A percentile compares a stretch with the other conserved stretches of the same genome.
Evolutionary conservation across 1,284 basidiomycete species (phyloP).

Genomic region (Baeospora myosura): DNA sequence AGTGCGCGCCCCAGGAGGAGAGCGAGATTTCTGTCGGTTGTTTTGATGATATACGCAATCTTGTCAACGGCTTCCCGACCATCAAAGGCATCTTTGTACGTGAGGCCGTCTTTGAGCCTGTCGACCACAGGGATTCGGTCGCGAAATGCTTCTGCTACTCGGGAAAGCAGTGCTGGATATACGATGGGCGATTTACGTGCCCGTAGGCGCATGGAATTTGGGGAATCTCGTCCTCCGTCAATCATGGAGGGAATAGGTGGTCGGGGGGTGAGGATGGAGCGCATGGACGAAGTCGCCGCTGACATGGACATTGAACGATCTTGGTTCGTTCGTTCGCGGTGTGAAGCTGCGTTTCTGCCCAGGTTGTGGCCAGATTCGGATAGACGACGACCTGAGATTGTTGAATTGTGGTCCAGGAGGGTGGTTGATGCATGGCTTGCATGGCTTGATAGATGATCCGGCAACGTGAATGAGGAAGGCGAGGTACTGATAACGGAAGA

Average conservation of each 20-base stretch:
- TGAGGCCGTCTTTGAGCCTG: constrained; percentile 88
- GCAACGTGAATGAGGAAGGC: constrained; percentile 45
- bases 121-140: constrained; percentile 74
- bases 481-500: constrained; percentile 40
- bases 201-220: constrained; percentile 31
- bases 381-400: constrained; percentile 35
- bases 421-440: constrained; percentile 21
- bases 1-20: constrained; percentile 89
- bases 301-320: constrained; percentile 75
- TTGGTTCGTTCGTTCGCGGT: constrained; percentile 49
- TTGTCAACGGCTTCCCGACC: constrained; percentile 95
- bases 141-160: constrained; percentile 90
- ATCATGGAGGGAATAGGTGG: constrained; percentile 30
- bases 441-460: constrained; percentile 33
- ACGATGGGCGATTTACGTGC: constrained; percentile 64
- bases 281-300: constrained; percentile 41
- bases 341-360: constrained; percentile 25
- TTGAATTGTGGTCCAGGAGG: constrained; percentile 14
- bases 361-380: constrained; percentile 49
- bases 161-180: constrained; percentile 91
- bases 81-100: constrained; percentile 95
- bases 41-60: constrained; percentile 97
- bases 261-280: constrained; percentile 28
- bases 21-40: constrained; percentile 93
- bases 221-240: constrained; percentile 39